Percentiles rank a stretch among this genome's conserved stretches.
Conservation (phyloP, 306 rosid genomes). For the Pachyrhizus erosus region DNA sequence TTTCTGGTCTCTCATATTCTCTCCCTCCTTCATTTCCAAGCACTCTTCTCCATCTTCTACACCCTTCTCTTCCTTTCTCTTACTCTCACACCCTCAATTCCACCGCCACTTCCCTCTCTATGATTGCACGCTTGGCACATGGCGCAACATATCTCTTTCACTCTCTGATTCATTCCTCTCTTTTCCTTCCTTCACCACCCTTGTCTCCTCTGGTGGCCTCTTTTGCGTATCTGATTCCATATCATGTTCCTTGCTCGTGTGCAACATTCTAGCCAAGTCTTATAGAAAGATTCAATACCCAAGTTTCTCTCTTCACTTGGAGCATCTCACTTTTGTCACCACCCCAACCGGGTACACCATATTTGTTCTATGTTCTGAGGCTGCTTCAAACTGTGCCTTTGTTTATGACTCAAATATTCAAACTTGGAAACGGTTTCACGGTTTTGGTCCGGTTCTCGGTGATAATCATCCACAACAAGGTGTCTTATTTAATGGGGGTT, state of each 20-base stretch:
- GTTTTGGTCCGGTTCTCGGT: constrained; percentile 49
- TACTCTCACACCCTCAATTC: constrained; percentile 83
- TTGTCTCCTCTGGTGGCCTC: constrained; percentile 76
- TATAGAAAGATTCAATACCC: constrained; percentile 69
- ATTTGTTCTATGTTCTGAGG: constrained; percentile 54
- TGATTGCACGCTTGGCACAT: constrained; percentile 60
- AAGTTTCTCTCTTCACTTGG: constrained; percentile 52
- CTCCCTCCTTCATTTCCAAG: constrained; percentile 69
- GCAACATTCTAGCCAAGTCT: constrained; percentile 65
- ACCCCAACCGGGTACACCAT: constrained; percentile 64
- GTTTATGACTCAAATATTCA: constrained; percentile 61
- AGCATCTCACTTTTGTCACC: constrained; percentile 67
- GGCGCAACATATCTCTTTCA: constrained; percentile 67
- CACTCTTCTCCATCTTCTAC: constrained; percentile 59
- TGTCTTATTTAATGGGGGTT: constrained; percentile 50
- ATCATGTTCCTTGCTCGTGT: constrained; percentile 65
- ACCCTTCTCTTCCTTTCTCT: constrained; percentile 74
- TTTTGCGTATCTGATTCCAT: constrained; percentile 64
- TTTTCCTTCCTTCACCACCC: constrained; percentile 46
- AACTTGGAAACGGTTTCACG: constrained; percentile 59
- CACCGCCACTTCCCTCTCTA: constrained; percentile 66
- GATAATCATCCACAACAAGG: constrained; percentile 68
- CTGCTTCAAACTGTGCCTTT: constrained; percentile 47
- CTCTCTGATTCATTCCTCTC: constrained; percentile 53
- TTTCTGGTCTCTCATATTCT: constrained; percentile 70